phyloP scores from a whole-genome alignment of 2,329 filamentous ascomycete genomes.

The Scytalidium lignicola region DNA sequence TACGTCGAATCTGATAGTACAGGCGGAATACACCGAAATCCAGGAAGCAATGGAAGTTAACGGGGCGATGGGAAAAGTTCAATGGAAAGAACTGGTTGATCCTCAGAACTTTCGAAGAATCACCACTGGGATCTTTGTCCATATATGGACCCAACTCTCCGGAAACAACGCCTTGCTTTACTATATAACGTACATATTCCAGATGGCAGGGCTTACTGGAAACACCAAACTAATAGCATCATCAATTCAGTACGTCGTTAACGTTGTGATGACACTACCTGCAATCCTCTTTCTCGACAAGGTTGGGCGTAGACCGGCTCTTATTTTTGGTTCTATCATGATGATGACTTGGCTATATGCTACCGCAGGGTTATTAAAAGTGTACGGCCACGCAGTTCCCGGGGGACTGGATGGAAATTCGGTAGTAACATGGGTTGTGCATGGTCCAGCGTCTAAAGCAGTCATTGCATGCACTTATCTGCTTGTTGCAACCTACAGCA shows the following conservation, averaged over 20 bases:
- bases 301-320: not conserved
- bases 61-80: slow-evolving; percentile 38
- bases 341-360: slow-evolving; percentile 49
- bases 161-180: slow-evolving; percentile 18
- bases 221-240: slow-evolving; percentile 24
- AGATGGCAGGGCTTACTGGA: slow-evolving; percentile 28
- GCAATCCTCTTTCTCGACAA: slow-evolving; percentile 5
- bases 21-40: slow-evolving; percentile 52
- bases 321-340: not conserved
- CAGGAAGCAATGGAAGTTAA: slow-evolving; percentile 16
- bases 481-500: slow-evolving; percentile 62
- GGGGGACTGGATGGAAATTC: slow-evolving; percentile 32
- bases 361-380: slow-evolving; percentile 54
- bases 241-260: slow-evolving; percentile 6
- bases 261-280: slow-evolving; percentile 6
- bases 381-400: slow-evolving; percentile 42
- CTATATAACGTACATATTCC: slow-evolving; percentile 31
- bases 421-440: slow-evolving; percentile 49
- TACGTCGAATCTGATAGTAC: slow-evolving; percentile 44
- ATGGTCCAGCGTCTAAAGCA: slow-evolving; percentile 50
- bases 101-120: not conserved
- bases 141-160: slow-evolving; percentile 5
- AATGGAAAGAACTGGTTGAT: slow-evolving; percentile 38
- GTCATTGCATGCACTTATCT: slow-evolving; percentile 65
- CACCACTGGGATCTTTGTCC: slow-evolving; percentile 3